Conservation (phyloP, 2,329 filamentous ascomycete genomes). For the Byssothecium circinans region DNA sequence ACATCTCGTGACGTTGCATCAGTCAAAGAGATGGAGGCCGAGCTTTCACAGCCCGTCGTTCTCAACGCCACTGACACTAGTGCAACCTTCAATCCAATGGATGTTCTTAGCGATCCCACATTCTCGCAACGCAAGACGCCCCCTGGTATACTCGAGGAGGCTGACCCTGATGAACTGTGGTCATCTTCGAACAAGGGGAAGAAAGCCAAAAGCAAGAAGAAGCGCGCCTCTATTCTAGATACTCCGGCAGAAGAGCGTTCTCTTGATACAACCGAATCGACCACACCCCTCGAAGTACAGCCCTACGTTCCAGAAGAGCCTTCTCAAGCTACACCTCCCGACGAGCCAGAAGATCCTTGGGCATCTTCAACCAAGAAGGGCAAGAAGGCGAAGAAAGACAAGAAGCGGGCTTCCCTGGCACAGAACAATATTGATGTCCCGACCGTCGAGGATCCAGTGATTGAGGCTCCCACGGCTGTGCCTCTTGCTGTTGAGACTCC, state of each 20-base stretch:
- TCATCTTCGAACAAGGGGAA: constrained; percentile 49
- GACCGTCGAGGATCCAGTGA: constrained; percentile 34
- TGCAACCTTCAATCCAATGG: constrained; percentile 43
- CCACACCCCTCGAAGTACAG: not conserved
- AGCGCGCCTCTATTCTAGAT: constrained; percentile 17
- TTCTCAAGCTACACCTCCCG: constrained; percentile 4
- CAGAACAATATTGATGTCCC: constrained; percentile 35
- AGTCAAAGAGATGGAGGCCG: constrained; percentile 15
- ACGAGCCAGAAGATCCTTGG: constrained; percentile 11
- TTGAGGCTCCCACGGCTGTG: constrained; percentile 34
- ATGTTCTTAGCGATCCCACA: constrained; percentile 40
- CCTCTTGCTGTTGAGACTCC: constrained; percentile 39
- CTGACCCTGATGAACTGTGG: constrained; percentile 40
- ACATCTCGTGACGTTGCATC: constrained; percentile 27
- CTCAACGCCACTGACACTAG: constrained; percentile 29
- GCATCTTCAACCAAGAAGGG: constrained; percentile 21
- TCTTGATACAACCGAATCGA: not conserved
- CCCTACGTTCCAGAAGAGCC: constrained; percentile 1
- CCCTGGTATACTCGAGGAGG: constrained; percentile 38
- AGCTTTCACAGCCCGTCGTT: constrained; percentile 40
- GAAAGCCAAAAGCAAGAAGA: constrained; percentile 52
- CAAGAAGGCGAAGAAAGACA: constrained; percentile 37
- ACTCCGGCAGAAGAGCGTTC: constrained; percentile 10
- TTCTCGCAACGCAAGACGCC: constrained; percentile 39
- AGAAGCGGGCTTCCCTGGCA: constrained; percentile 24